Evolutionary conservation across 352 stramenopile species (phyloP).

Genomic region (Hyaloperonospora brassicae): DNA sequence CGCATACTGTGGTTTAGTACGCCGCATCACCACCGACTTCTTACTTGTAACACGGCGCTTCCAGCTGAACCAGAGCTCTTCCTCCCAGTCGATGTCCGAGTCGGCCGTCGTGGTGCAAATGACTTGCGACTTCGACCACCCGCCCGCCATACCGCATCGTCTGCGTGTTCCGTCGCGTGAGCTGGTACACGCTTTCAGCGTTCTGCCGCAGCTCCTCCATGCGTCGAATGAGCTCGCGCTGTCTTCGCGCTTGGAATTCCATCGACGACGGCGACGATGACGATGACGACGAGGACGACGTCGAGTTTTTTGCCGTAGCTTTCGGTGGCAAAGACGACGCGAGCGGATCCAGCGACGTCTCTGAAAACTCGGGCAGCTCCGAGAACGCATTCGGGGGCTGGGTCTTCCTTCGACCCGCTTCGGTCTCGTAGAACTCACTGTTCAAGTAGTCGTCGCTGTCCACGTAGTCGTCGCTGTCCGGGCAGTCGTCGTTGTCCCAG

Average conservation of each 20-base stretch:
- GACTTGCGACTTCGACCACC: constrained; percentile 8
- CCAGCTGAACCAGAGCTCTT: background rate
- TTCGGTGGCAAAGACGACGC: constrained; percentile 16
- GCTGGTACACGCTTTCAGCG: constrained; percentile 28
- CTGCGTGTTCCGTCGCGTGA: constrained; percentile 21
- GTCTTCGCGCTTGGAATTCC: constrained; percentile 7
- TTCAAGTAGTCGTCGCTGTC: constrained; percentile 13
- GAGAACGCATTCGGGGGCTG: constrained; percentile 12
- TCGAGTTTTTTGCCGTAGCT: background rate
- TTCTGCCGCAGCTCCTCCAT: constrained; percentile 29
- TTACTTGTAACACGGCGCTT: no score
- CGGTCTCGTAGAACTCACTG: constrained; percentile 15
- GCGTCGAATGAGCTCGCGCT: constrained; percentile 20
- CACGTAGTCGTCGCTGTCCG: constrained; percentile 9
- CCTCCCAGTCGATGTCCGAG: constrained; percentile 10
- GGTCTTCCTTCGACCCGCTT: constrained; percentile 19
- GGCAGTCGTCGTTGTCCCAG: constrained; percentile 7
- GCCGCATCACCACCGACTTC: no score
- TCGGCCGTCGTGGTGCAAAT: constrained; percentile 9
- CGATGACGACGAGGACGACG: no score
- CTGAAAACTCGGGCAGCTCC: constrained; percentile 5
- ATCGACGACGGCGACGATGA: constrained; percentile 6
- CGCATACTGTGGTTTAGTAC: no score
- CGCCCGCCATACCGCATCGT: constrained; percentile 17
- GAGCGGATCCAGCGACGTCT: constrained; percentile 10